Evolutionary conservation across 2,329 filamentous ascomycete genomes (phyloP).

Genomic region (Cladosporium sp.): DNA sequence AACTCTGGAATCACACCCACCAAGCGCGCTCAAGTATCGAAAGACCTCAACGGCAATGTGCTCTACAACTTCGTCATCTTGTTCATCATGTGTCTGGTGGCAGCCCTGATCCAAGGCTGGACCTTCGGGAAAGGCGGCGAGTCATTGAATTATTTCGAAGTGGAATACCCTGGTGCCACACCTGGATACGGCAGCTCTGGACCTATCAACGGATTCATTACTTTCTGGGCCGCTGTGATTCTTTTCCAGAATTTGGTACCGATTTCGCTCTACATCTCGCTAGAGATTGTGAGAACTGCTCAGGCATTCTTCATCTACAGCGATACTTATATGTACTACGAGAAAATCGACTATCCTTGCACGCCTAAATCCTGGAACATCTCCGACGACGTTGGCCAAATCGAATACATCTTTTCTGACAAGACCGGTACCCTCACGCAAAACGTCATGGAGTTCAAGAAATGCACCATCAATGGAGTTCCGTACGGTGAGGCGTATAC

Average conservation of each 20-base stretch:
- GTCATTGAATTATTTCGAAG: conserved; percentile 79
- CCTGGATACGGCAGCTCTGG: conserved; percentile 54
- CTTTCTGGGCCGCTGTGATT: conserved; percentile 92
- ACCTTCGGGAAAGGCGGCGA: conserved; percentile 71
- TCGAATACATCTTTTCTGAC: conserved; percentile 98
- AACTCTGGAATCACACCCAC: conserved; percentile 93
- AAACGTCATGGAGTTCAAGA: conserved; percentile 99
- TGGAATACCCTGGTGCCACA: conserved; percentile 63
- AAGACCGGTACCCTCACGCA: conserved; percentile 88
- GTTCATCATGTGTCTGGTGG: conserved; percentile 80
- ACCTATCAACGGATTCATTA: conserved; percentile 82
- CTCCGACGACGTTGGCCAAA: conserved; percentile 94
- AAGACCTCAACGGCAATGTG: conserved; percentile 95
- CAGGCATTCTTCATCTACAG: conserved; percentile 98
- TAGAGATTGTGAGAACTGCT: conserved; percentile 88
- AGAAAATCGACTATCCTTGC: conserved; percentile 86
- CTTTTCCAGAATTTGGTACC: conserved; percentile 98
- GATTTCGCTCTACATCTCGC: conserved; percentile 93
- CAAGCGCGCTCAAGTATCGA: conserved; percentile 85
- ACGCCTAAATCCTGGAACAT: conserved; percentile 99
- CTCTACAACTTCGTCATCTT: conserved; percentile 93
- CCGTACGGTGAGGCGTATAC: conserved; percentile 97
- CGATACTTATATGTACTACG: conserved; percentile 96
- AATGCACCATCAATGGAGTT: conserved; percentile 92
- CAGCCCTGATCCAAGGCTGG: conserved; percentile 77